phyloP scores from a whole-genome alignment of 73 alveolate genomes.

The Uronychia setigera region DNA sequence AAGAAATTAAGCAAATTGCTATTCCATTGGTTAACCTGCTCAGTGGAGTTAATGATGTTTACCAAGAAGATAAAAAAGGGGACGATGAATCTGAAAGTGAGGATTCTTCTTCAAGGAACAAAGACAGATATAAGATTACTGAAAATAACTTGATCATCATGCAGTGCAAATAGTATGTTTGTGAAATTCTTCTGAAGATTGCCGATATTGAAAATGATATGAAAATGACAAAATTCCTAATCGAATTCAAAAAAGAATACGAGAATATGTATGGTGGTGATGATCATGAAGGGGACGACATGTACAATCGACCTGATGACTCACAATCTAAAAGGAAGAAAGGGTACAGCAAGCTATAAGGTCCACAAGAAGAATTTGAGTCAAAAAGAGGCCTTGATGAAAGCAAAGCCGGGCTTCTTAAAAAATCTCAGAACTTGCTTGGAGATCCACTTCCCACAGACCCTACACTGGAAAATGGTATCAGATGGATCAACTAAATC shows the following conservation, averaged over 20 bases:
- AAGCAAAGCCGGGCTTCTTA: neutral
- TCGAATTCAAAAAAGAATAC: constrained; percentile 38
- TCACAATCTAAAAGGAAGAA: neutral
- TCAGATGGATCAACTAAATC: constrained; percentile 13
- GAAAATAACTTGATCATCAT: constrained; percentile 50
- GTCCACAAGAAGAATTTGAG: neutral
- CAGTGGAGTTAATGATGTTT: constrained; percentile 55
- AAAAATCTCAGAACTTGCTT: neutral
- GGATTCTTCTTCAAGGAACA: neutral
- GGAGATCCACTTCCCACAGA: neutral
- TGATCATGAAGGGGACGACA: neutral
- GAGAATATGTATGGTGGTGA: constrained; percentile 17
- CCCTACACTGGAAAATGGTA: too few species aligned
- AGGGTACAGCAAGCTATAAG: constrained; percentile 7
- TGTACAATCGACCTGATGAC: neutral
- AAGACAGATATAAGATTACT: constrained; percentile 30
- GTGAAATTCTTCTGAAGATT: constrained; percentile 52
- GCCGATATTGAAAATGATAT: constrained; percentile 52
- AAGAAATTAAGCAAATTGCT: constrained; percentile 46
- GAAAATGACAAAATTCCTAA: constrained; percentile 33
- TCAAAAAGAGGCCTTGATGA: neutral
- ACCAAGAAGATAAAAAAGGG: neutral
- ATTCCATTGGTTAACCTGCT: constrained; percentile 35
- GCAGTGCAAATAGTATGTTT: constrained; percentile 45
- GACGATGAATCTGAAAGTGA: constrained; percentile 5